A percentile compares a stretch with the other conserved stretches of the same genome.
phyloP scores from a whole-genome alignment of 2,329 filamentous ascomycete genomes.

The Xylaria multiplex region DNA sequence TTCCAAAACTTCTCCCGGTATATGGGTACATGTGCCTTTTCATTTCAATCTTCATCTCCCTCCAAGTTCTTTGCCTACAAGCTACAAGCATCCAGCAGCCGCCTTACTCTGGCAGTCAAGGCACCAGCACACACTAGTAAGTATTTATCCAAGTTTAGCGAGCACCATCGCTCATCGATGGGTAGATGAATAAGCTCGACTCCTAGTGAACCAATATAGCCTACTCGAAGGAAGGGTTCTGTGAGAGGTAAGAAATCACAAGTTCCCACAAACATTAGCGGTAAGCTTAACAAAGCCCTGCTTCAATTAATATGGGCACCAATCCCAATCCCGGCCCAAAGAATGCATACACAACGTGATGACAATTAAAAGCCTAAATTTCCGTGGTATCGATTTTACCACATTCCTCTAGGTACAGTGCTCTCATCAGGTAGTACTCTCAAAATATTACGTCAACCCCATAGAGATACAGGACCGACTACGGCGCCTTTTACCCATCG shows the following conservation, averaged over 20 bases:
- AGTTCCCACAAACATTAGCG: conserved; percentile 12
- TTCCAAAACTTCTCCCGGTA: neutral
- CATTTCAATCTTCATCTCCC: neutral
- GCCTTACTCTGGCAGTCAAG: neutral
- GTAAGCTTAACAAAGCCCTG: conserved; percentile 15
- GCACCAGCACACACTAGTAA: conserved; percentile 1
- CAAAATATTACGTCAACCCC: neutral
- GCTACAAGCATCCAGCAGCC: conserved; percentile 10
- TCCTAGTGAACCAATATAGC: conserved; percentile 4
- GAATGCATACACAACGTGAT: conserved; percentile 1
- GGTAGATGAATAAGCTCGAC: neutral
- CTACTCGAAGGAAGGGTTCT: neutral
- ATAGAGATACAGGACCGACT: neutral
- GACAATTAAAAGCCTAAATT: neutral
- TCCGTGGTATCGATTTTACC: neutral
- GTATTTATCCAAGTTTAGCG: neutral
- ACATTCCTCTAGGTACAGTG: neutral
- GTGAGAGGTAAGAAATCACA: neutral
- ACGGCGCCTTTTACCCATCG: neutral
- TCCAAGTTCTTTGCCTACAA: conserved; percentile 7
- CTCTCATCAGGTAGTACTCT: neutral
- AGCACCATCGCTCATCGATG: neutral
- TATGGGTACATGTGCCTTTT: neutral
- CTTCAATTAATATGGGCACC: conserved; percentile 2
- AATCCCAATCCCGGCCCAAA: conserved; percentile 5